A percentile compares a stretch with the other conserved stretches of the same genome.
Evolutionary conservation across 129 eudicot species (phyloP).

Genomic region (Flaveria ramosissima): DNA sequence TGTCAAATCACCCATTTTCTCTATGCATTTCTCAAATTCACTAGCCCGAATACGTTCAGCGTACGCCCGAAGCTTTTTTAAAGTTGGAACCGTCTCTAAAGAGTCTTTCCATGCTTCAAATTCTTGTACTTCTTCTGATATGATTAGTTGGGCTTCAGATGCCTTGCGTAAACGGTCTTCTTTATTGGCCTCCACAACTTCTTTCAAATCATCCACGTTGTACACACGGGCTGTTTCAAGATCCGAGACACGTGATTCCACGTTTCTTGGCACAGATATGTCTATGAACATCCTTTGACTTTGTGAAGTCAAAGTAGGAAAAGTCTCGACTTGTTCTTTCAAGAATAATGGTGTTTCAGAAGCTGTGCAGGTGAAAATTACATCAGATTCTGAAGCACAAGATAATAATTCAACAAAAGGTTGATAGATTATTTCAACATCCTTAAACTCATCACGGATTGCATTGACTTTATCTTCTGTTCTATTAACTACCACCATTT

Average conservation of each 20-base stretch:
- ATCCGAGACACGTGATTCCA: constrained; percentile 60
- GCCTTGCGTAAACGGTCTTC: constrained; percentile 77
- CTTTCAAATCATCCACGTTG: constrained; percentile 79
- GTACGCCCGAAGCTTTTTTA: constrained; percentile 81
- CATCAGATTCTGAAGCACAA: constrained; percentile 68
- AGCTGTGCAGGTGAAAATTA: constrained; percentile 74
- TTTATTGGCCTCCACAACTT: constrained; percentile 84
- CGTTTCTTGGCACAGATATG: constrained; percentile 78
- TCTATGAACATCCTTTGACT: constrained; percentile 65
- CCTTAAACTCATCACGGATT: constrained; percentile 51
- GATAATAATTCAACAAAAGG: constrained; percentile 49
- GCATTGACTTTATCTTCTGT: constrained; percentile 71
- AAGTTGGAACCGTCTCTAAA: constrained; percentile 82
- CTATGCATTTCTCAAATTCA: constrained; percentile 78
- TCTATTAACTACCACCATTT: constrained; percentile 75
- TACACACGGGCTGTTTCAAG: constrained; percentile 55
- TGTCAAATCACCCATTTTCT: constrained; percentile 68
- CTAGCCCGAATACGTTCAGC: constrained; percentile 71
- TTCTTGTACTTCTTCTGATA: constrained; percentile 62
- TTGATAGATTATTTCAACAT: constrained; percentile 57
- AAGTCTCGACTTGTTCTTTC: constrained; percentile 55
- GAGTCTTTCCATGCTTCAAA: constrained; percentile 95
- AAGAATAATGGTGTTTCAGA: constrained; percentile 59
- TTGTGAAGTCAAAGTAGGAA: constrained; percentile 41
- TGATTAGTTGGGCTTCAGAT: constrained; percentile 73